phyloP scores from a whole-genome alignment of 2,329 filamentous ascomycete species.

The Fusarium sp. region DNA sequence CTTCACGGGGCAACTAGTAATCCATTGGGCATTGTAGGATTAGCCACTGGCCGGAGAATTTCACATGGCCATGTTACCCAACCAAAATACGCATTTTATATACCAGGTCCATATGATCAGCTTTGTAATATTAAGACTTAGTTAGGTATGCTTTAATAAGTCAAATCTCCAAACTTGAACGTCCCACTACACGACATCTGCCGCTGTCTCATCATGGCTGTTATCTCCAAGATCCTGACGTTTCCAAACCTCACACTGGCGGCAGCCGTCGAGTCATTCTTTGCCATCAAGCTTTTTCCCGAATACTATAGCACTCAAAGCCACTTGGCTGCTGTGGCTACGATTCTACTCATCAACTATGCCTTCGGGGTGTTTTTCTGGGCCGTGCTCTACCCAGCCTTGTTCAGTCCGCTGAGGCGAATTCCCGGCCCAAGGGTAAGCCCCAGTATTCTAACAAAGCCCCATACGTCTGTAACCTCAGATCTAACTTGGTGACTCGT shows the following conservation, averaged over 20 bases:
- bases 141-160: neutral
- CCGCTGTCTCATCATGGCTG: conserved; percentile 22
- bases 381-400: conserved; percentile 34
- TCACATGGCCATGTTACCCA: neutral
- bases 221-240: conserved; percentile 28
- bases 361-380: conserved; percentile 37
- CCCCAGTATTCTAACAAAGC: neutral
- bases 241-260: conserved; percentile 36
- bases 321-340: conserved; percentile 22
- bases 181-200: neutral
- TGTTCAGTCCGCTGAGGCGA: conserved; percentile 43
- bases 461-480: neutral
- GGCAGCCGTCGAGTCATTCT: conserved; percentile 44
- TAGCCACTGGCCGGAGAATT: neutral
- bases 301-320: conserved; percentile 33
- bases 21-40: neutral
- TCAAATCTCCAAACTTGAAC: neutral
- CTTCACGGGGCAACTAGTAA: neutral
- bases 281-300: conserved; percentile 48
- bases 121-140: neutral
- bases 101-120: neutral
- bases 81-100: neutral
- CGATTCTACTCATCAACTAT: conserved; percentile 40
- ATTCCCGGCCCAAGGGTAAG: conserved; percentile 42
- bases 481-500: neutral